Evolutionary conservation across 1,284 basidiomycete genomes (phyloP), one percentile per base, ranked within the genome.

Genomic region (Coriolopsis trogii): DNA sequence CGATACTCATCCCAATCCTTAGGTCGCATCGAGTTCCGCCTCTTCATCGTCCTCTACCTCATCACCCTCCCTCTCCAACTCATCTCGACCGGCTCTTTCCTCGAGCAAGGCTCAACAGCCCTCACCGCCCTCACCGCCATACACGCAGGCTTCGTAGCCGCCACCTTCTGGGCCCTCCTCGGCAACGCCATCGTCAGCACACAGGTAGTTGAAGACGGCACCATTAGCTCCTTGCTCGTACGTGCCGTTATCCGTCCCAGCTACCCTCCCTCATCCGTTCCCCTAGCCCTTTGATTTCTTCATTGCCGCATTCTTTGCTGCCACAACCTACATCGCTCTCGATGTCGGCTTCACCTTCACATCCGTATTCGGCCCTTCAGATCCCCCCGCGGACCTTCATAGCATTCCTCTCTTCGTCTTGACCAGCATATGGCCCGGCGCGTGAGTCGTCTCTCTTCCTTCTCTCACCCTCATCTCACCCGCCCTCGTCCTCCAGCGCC

Each of bases 191-290:
- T 94, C 46, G 81, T 95, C 21, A 87, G 89, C 28, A 90, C 88
- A 9, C 92, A 95, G 68, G 67, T 93, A 24, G 85, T 91, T 43
- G 89, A 91, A 61, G 93, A 95, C 63, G 92, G 91, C 9, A 91
- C 91, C 0, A 72, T 84, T 18, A 82, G 80, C 55, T 82, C 84
- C 48, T 55, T 91, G 25, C 73, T 89, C 47, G 89, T 91, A 52
- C 59, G 85, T 79, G 20, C 23, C 18, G 23, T 20, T 26, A 29
- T 38, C 8, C 37, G 7, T 38, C n/a, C 29, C 29, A 10, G 18
- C 23, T 38, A 12, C 37, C 12, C 37, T 21, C 6, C 30, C 46
- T 26, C 47, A 50, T 36, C 26, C 21, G 25, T 20, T 10, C 16
- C 46, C 33, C 18, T 55, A 89, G 86, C 89, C 89, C 1, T 80